phyloP scores from a whole-genome alignment of 371 early-diverging fungal species.

The Mortierella sp. region DNA sequence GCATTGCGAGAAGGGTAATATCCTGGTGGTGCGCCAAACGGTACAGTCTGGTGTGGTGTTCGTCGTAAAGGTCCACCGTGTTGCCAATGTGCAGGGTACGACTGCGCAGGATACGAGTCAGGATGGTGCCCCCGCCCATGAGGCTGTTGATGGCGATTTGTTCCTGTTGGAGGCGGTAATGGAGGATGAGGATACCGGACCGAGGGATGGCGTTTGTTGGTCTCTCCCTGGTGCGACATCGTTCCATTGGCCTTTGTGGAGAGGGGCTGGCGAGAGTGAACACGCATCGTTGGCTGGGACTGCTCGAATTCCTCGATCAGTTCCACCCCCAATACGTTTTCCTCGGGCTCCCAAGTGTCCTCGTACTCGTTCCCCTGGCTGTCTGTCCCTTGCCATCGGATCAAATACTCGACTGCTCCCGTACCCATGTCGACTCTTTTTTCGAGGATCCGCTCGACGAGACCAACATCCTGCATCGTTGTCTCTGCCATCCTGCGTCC shows the following conservation, averaged over 20 bases:
- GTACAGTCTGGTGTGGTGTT: background rate
- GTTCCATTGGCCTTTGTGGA: conserved; percentile 19
- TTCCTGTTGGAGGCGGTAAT: background rate
- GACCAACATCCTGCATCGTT: conserved; percentile 36
- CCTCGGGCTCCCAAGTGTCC: conserved; percentile 55
- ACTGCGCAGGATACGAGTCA: background rate
- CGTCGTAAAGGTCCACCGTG: background rate
- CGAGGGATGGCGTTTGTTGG: background rate
- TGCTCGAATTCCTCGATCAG: conserved; percentile 53
- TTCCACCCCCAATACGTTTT: conserved; percentile 47
- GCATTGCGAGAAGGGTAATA: conserved; percentile 13
- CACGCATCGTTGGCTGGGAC: conserved; percentile 16
- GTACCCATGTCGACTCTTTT: conserved; percentile 41
- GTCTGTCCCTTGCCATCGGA: conserved; percentile 52
- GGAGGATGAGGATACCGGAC: conserved; percentile 4
- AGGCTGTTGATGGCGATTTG: background rate
- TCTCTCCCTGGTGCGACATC: background rate
- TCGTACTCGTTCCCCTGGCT: conserved; percentile 39
- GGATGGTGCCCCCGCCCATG: background rate
- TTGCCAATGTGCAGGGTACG: conserved; percentile 1
- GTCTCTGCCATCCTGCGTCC: conserved; percentile 29
- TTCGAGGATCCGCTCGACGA: conserved; percentile 51
- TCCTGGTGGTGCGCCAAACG: conserved; percentile 9
- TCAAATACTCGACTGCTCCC: conserved; percentile 38
- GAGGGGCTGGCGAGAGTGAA: conserved; percentile 14